Evolutionary conservation across 2,329 filamentous ascomycete species (phyloP), one percentile per base, ranked within the genome.

Genomic region (Elsinoe australis): DNA sequence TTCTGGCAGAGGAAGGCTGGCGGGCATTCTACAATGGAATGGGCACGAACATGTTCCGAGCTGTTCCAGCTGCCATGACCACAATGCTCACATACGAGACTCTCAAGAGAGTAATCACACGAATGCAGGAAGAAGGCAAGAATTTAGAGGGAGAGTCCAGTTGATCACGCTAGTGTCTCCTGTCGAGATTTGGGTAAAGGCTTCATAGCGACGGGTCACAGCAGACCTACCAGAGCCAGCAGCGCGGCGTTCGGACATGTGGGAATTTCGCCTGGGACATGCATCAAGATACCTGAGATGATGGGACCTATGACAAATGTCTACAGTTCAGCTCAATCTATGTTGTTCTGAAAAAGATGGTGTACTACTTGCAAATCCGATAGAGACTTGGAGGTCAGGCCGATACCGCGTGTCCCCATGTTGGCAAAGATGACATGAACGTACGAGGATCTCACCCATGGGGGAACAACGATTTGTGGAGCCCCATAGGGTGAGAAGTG

Each of bases 61-160:
- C 92, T 5, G 83, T 98, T 9, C 92, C 92, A 24, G 88, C 92
- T 17, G 90, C 92, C 15, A 94, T 94, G 60, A 95, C 94, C 19
- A 98, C 92, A 2, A 94, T 98, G 83, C 74, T 96, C 62, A 96
- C 90, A 9, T 98, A 95, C 62, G 92, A 98, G 68, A 92, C 83
- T 55, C 64, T 83, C 51, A 73, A 74, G 55, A 74, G 75, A 51
- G 62, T 69, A 12, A 70, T 80, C 48, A 69, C 71, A 44, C 68
- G 66, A 48, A 55, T 79, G 49, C 77, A 80, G 58, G 67, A 71
- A 50, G 74, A 79, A 59, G 76, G 74, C 10, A 34, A 33, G 10
- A 5, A 9, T 2, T 5, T 19, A 8, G 31, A 38, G 3, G 45
- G 9, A 21, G 33, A 26, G 32, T 10, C n/a, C 8, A 18, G 12